Percentiles rank a stretch among this genome's conserved stretches.
Conservation (phyloP, 805 yeast genomes). For the Pichia phayaonensis region DNA sequence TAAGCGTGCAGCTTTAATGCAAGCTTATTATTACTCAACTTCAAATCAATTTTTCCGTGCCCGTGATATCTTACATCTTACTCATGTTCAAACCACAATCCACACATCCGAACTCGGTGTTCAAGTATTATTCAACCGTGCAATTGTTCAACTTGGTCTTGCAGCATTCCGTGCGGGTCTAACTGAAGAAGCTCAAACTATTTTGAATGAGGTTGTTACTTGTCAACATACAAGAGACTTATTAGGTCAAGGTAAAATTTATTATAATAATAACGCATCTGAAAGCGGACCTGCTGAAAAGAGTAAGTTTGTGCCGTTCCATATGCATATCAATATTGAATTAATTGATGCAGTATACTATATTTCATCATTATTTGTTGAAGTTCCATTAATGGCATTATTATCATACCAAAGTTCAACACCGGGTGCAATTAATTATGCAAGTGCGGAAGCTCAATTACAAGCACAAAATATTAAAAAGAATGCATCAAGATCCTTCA, state of each 20-base stretch:
- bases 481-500: conserved; percentile 57
- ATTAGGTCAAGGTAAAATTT: conserved; percentile 69
- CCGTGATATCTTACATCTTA: conserved; percentile 77
- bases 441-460: conserved; percentile 10
- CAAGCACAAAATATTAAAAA: conserved; percentile 12
- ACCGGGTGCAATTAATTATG: conserved; percentile 26
- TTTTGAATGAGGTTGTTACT: conserved; percentile 79
- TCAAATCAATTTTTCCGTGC: conserved; percentile 79
- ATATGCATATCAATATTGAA: conserved; percentile 95
- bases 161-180: conserved; percentile 90
- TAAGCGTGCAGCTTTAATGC: conserved; percentile 76
- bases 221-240: conserved; percentile 84
- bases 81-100: conserved; percentile 77
- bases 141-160: conserved; percentile 90
- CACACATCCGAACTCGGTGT: conserved; percentile 77
- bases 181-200: conserved; percentile 78
- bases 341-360: conserved; percentile 88
- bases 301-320: conserved; percentile 90
- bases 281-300: conserved; percentile 35
- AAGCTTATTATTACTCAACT: conserved; percentile 86
- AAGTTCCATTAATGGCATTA: conserved; percentile 78
- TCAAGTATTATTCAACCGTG: conserved; percentile 91
- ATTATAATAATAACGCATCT: not conserved
- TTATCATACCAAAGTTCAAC: conserved; percentile 33
- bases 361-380: conserved; percentile 82